Base-by-base conservation (phyloP, 2,329 filamentous ascomycete species). In the Plectosphaerella sp. region DNA sequence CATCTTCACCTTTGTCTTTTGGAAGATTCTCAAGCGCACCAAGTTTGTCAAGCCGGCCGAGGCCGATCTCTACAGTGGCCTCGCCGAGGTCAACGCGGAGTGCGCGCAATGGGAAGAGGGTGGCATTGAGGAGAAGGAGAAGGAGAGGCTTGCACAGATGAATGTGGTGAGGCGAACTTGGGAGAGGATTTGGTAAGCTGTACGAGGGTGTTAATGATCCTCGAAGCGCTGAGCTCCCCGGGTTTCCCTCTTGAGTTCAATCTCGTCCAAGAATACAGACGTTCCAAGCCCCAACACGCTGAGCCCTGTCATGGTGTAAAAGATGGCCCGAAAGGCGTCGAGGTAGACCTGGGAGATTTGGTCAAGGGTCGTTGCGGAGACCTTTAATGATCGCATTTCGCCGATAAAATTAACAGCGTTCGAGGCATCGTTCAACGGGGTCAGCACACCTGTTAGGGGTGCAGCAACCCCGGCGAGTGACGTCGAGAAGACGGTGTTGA, bases 31-130 rank as follows among this genome's bases (percentile, higher is more conserved):
- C 58, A 82, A 86, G 65, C 76, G 74, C 61, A 48, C 37, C 12
- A 39, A 77, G 57, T 74, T 79, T 54, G 67, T 78, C 49, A 73
- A 71, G 46, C 72, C 82, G 1, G 68, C 76, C 16, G 79, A 87
- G 49, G 77, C 83, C 0, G 86, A 90, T 64, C 65, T 89, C 42
- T 61, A 77, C 35, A 79, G 79, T 37, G 84, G 86, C 53, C 71
- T 88, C 53, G 80, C 79, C 6, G 86, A 88, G 65, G 82, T 87
- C 55, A 85, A 87, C 50, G 80, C 82, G 56, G 71, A 74, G 62
- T 73, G 72, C 56, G 59, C 65, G 22, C 62, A 69, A 45, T 74
- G 71, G 72, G 72, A 74, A 53, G 70, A 74, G 57, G 71, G 72
- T 7, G 71, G 71, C 5, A 68, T 78, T 33, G 72, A 75, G 54